A percentile compares a stretch with the other conserved stretches of the same genome.
These are phyloP conservation scores for Pelargonium myrrhifolium DNA, from an alignment of 441 rosid genomes.

Conservation along the genomic window DNA sequence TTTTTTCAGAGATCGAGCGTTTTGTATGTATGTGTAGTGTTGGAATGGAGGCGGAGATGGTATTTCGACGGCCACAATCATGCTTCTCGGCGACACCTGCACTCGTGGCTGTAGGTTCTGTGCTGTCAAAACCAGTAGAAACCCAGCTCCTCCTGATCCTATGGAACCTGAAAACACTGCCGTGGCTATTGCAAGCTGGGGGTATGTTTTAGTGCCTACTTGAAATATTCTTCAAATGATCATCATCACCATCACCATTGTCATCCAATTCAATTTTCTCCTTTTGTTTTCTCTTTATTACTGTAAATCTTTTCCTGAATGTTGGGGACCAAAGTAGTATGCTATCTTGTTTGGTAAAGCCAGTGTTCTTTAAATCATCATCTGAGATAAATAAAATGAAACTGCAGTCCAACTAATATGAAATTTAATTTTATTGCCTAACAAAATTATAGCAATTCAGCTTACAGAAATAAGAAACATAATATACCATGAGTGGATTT, in stretches of 20 bases:
- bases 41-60: slow-evolving; percentile 99
- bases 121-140: slow-evolving; percentile 93
- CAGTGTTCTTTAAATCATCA: no score
- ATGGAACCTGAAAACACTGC: slow-evolving; percentile 93
- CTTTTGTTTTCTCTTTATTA: no score
- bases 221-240: neutral
- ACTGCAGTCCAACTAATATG: neutral
- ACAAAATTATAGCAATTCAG: neutral
- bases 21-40: slow-evolving; percentile 39
- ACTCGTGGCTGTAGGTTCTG: slow-evolving; percentile 98
- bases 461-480: neutral
- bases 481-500: neutral
- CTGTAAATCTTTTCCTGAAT: no score
- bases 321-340: no score
- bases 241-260: no score
- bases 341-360: no score
- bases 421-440: neutral
- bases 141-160: slow-evolving; percentile 89
- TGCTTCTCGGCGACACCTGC: slow-evolving; percentile 96
- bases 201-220: slow-evolving; percentile 35
- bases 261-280: neutral
- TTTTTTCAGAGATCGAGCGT: neutral
- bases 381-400: no score
- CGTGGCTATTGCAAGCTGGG: slow-evolving; percentile 82
- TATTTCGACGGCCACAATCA: slow-evolving; percentile 87